These are phyloP conservation scores for Naematelia aurantialba DNA, from an alignment of 768 basidiomycete genomes.

Conservation along the genomic window DNA sequence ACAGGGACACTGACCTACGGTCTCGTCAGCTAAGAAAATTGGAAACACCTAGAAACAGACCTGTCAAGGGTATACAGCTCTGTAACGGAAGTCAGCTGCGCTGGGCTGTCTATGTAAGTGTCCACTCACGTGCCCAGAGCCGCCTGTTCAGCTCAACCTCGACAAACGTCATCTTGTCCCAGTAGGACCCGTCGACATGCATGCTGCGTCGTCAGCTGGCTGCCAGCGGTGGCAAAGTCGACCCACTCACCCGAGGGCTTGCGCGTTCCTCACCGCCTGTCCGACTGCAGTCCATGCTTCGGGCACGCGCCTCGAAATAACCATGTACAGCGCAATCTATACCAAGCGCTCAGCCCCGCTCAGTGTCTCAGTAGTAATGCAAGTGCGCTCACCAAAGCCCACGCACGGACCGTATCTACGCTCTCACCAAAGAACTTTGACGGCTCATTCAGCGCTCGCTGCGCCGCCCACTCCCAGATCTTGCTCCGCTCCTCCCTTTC, in stretches of 20 bases:
- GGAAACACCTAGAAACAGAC: conserved; percentile 5
- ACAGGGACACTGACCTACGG: conserved; percentile 22
- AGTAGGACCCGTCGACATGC: conserved; percentile 27
- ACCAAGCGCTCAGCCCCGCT: conserved; percentile 2
- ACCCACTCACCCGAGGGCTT: conserved; percentile 35
- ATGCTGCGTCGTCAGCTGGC: conserved; percentile 5
- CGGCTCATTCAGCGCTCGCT: conserved; percentile 19
- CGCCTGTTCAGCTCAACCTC: conserved; percentile 31
- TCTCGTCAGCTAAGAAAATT: not conserved
- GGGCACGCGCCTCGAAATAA: conserved; percentile 21
- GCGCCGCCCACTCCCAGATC: conserved; percentile 29
- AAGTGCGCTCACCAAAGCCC: conserved; percentile 10
- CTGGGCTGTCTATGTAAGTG: not conserved
- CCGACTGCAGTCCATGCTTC: conserved; percentile 32
- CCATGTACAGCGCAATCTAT: conserved; percentile 24
- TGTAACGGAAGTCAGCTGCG: too few species aligned
- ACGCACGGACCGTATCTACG: conserved; percentile 30
- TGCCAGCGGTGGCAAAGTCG: not conserved
- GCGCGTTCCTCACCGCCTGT: conserved; percentile 18
- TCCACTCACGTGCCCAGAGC: conserved; percentile 30
- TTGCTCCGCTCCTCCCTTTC: conserved; percentile 18
- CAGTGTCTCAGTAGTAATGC: not conserved
- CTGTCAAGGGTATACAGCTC: conserved; percentile 28
- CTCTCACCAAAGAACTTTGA: conserved; percentile 29
- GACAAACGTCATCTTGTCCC: conserved; percentile 18